Evolutionary conservation across 1,139 yeast genomes (phyloP).

Genomic region (Eremothecium gossypii): DNA sequence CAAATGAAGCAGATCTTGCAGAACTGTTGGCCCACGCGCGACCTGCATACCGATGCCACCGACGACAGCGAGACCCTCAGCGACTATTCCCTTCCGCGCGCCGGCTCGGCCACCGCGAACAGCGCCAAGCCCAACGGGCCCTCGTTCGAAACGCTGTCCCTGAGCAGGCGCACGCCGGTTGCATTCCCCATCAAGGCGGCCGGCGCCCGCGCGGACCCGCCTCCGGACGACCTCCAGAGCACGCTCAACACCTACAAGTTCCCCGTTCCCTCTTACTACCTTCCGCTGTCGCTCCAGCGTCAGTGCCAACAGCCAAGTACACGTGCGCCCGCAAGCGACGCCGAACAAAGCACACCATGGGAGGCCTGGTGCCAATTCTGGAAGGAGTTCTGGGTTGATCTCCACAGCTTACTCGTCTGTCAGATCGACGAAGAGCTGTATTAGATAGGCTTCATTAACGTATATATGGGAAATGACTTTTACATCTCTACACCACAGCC

Average conservation of each 20-base stretch:
- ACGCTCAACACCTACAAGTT: constrained; percentile 8
- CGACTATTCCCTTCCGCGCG: constrained; percentile 3
- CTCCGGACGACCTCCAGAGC: constrained; percentile 2
- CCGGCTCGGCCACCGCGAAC: neutral
- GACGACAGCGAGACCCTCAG: constrained; percentile 4
- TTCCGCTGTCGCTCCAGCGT: constrained; percentile 6
- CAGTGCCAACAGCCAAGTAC: constrained; percentile 1
- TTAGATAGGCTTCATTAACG: neutral
- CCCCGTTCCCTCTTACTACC: constrained; percentile 11
- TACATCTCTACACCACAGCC: constrained; percentile 1
- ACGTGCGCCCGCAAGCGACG: neutral
- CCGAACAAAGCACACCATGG: neutral
- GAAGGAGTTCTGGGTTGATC: constrained; percentile 3
- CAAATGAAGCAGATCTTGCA: constrained; percentile 3
- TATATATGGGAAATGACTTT: neutral
- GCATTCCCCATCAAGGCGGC: constrained; percentile 1
- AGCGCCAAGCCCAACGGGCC: neutral
- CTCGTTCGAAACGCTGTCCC: neutral
- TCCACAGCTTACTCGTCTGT: neutral
- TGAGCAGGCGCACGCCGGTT: constrained; percentile 2
- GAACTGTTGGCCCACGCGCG: neutral
- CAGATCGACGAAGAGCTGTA: neutral
- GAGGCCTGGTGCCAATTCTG: constrained; percentile 3
- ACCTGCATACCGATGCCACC: neutral
- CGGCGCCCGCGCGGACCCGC: neutral